Percentiles rank a stretch among this genome's conserved stretches.
phyloP scores from a whole-genome alignment of 2,329 filamentous ascomycete genomes.

The Trichothecium roseum region DNA sequence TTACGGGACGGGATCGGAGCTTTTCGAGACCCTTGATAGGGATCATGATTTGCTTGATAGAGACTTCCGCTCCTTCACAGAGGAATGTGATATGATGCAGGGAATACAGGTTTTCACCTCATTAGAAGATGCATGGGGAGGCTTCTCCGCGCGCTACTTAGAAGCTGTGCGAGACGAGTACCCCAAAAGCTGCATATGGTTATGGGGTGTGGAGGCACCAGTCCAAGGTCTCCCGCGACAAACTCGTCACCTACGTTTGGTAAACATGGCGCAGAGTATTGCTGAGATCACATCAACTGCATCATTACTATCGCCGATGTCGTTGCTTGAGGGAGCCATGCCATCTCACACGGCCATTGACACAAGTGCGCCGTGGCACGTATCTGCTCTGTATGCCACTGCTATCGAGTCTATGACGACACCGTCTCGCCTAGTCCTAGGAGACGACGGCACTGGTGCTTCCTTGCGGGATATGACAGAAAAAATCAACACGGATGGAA shows the following conservation, averaged over 20 bases:
- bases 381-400: conserved; percentile 63
- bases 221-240: conserved; percentile 43
- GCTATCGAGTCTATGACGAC: conserved; percentile 72
- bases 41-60: conserved; percentile 83
- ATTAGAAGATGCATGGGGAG: conserved; percentile 72
- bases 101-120: conserved; percentile 69
- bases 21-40: conserved; percentile 63
- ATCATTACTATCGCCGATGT: conserved; percentile 68
- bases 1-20: conserved; percentile 71
- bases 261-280: conserved; percentile 66
- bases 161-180: conserved; percentile 82
- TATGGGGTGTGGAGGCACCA: conserved; percentile 69
- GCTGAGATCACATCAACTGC: conserved; percentile 58
- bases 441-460: conserved; percentile 24
- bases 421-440: conserved; percentile 56
- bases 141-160: conserved; percentile 62
- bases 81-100: conserved; percentile 90
- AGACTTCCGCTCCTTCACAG: conserved; percentile 78
- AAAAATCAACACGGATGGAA: conserved; percentile 64
- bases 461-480: conserved; percentile 55
- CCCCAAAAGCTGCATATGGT: conserved; percentile 76
- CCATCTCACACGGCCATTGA: conserved; percentile 52
- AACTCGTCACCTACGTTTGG: conserved; percentile 42
- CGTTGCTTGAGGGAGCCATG: conserved; percentile 45
- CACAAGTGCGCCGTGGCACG: conserved; percentile 62